A percentile compares a stretch with the other conserved stretches of the same genome.
phyloP scores from a whole-genome alignment of 2,329 filamentous ascomycete species.

The Diaporthe destruens region DNA sequence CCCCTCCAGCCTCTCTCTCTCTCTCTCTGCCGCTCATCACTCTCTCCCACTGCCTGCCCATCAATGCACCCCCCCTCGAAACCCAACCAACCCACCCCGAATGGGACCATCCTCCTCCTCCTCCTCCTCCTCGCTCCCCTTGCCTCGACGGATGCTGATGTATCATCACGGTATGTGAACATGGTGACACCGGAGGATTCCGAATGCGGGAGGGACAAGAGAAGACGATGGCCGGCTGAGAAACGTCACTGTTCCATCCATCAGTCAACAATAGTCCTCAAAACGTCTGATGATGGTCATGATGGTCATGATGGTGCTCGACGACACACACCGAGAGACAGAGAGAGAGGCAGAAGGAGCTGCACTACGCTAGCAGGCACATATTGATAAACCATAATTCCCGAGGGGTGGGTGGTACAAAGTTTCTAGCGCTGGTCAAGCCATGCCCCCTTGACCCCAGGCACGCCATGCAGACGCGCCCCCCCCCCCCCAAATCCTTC shows the following conservation, averaged over 20 bases:
- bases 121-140: constrained; percentile 11
- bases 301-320: neutral
- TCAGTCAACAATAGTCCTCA: neutral
- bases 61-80: constrained; percentile 11
- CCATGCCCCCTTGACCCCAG: constrained; percentile 9
- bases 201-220: neutral
- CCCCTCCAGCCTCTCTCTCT: neutral
- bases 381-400: constrained; percentile 34
- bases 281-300: neutral
- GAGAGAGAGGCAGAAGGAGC: neutral
- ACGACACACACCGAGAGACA: too few species aligned
- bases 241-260: neutral
- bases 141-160: neutral
- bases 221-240: too few species aligned
- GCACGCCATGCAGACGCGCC: constrained; percentile 30
- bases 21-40: too few species aligned
- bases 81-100: constrained; percentile 12
- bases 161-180: neutral
- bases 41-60: neutral
- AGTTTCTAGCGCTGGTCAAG: constrained; percentile 36
- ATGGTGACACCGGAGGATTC: neutral
- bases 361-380: neutral
- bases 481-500: neutral
- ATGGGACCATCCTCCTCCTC: constrained; percentile 13
- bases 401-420: constrained; percentile 42